These are phyloP conservation scores for Ceratocystis alfenasii DNA, from an alignment of 2,329 filamentous ascomycete genomes.

Conservation along the genomic window DNA sequence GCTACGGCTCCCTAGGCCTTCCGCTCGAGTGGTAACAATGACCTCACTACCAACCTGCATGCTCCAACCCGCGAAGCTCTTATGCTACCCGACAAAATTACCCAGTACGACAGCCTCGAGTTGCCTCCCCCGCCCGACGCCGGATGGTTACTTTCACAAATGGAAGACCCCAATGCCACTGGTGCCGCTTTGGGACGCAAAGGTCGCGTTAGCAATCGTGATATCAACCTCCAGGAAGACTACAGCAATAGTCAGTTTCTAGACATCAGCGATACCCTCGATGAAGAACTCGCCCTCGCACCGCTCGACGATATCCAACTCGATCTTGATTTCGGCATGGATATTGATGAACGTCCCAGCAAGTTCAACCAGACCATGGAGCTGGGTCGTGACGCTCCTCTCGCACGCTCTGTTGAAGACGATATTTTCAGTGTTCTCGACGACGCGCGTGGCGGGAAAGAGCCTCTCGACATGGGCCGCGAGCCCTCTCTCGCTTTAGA, in stretches of 20 bases:
- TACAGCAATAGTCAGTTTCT: conserved; percentile 70
- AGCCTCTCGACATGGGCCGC: conserved; percentile 36
- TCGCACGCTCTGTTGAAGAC: conserved; percentile 53
- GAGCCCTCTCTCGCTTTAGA: conserved; percentile 46
- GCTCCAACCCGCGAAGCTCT: conserved; percentile 74
- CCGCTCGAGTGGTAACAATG: conserved; percentile 85
- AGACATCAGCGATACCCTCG: conserved; percentile 49
- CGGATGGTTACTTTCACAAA: conserved; percentile 66
- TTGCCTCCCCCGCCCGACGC: conserved; percentile 77
- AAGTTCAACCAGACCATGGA: conserved; percentile 58
- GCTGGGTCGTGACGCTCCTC: conserved; percentile 75
- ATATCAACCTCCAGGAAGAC: conserved; percentile 58
- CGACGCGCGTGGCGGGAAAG: conserved; percentile 42
- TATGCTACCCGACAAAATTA: conserved; percentile 82
- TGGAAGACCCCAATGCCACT: conserved; percentile 48
- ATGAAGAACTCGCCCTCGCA: conserved; percentile 45
- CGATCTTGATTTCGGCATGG: conserved; percentile 62
- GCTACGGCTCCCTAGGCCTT: conserved; percentile 54
- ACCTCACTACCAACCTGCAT: conserved; percentile 73
- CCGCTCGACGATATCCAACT: conserved; percentile 57
- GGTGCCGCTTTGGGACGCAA: conserved; percentile 42
- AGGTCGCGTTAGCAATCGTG: conserved; percentile 46
- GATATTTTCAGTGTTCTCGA: conserved; percentile 57
- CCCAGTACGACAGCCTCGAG: conserved; percentile 71
- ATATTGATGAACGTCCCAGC: conserved; percentile 51